phyloP scores from a whole-genome alignment of 2,329 filamentous ascomycete genomes.

The Trichoderma simmonsii region DNA sequence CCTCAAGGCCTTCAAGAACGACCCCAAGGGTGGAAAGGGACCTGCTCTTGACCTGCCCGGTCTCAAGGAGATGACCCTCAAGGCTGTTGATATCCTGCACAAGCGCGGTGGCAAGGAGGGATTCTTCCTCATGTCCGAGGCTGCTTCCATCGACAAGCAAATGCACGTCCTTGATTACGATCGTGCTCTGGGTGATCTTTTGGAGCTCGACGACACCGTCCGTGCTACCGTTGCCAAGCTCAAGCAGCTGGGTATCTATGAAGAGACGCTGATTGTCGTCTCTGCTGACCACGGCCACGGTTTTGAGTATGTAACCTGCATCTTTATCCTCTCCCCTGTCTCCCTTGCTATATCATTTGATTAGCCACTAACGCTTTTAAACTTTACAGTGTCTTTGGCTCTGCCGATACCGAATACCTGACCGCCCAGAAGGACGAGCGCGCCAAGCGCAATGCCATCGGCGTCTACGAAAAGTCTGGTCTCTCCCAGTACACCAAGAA shows the following conservation, averaged over 20 bases:
- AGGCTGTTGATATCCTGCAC: slow-evolving; percentile 77
- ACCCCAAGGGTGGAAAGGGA: slow-evolving; percentile 61
- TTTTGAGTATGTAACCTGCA: slow-evolving; percentile 54
- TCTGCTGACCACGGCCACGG: slow-evolving; percentile 89
- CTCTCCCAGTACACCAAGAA: slow-evolving; percentile 69
- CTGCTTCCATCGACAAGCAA: slow-evolving; percentile 83
- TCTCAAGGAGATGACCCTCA: slow-evolving; percentile 85
- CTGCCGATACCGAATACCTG: slow-evolving; percentile 76
- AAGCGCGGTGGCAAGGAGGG: slow-evolving; percentile 64
- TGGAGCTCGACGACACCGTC: slow-evolving; percentile 82
- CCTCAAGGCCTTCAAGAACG: slow-evolving; percentile 62
- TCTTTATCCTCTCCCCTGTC: too few species aligned
- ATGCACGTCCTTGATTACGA: slow-evolving; percentile 87
- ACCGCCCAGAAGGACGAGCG: slow-evolving; percentile 62
- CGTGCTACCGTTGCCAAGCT: slow-evolving; percentile 71
- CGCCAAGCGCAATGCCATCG: slow-evolving; percentile 71
- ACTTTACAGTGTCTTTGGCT: slow-evolving; percentile 62
- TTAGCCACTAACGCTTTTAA: slow-evolving; percentile 2
- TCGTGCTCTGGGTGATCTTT: slow-evolving; percentile 76
- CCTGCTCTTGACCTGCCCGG: slow-evolving; percentile 74
- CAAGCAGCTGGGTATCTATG: slow-evolving; percentile 59
- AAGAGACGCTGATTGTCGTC: slow-evolving; percentile 75
- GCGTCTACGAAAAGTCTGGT: slow-evolving; percentile 70
- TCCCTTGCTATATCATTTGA: not conserved
- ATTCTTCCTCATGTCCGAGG: slow-evolving; percentile 86